A percentile compares a stretch with the other conserved stretches of the same genome.
phyloP scores from a whole-genome alignment of 2,329 filamentous ascomycete species.

The Nothophaeocryptopus gaeumannii region DNA sequence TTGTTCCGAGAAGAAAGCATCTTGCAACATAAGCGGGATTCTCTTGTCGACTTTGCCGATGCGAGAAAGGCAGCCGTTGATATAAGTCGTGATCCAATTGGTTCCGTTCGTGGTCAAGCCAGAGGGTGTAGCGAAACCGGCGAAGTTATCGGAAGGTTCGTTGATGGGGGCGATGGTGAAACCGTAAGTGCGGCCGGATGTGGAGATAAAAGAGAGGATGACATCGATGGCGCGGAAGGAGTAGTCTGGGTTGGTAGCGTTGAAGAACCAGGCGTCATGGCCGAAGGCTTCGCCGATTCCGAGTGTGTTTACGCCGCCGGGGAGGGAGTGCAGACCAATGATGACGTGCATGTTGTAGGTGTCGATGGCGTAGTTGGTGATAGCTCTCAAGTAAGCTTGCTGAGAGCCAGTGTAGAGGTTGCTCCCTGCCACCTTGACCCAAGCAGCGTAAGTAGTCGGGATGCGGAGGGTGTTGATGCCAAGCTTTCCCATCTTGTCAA shows the following conservation, averaged over 20 bases:
- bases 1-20: conserved; percentile 27
- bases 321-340: conserved; percentile 36
- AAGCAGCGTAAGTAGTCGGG: conserved; percentile 39
- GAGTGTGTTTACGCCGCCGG: conserved; percentile 35
- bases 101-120: conserved; percentile 32
- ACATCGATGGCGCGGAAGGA: conserved; percentile 35
- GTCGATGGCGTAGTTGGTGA: conserved; percentile 38
- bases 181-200: conserved; percentile 29
- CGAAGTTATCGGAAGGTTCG: conserved; percentile 38
- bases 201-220: conserved; percentile 35
- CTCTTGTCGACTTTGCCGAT: conserved; percentile 28
- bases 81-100: conserved; percentile 36
- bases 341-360: conserved; percentile 39
- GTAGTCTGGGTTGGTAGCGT: conserved; percentile 35
- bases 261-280: conserved; percentile 38
- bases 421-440: conserved; percentile 36
- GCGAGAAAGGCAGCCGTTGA: conserved; percentile 30
- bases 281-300: conserved; percentile 30
- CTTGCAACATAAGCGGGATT: conserved; percentile 38
- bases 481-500: conserved; percentile 35
- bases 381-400: conserved; percentile 28
- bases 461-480: conserved; percentile 38
- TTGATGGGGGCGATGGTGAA: conserved; percentile 41
- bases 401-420: conserved; percentile 37
- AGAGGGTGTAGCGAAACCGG: conserved; percentile 34